Conservation (phyloP, 2,329 filamentous ascomycete genomes). For the Torrubiellomyces zombiae region DNA sequence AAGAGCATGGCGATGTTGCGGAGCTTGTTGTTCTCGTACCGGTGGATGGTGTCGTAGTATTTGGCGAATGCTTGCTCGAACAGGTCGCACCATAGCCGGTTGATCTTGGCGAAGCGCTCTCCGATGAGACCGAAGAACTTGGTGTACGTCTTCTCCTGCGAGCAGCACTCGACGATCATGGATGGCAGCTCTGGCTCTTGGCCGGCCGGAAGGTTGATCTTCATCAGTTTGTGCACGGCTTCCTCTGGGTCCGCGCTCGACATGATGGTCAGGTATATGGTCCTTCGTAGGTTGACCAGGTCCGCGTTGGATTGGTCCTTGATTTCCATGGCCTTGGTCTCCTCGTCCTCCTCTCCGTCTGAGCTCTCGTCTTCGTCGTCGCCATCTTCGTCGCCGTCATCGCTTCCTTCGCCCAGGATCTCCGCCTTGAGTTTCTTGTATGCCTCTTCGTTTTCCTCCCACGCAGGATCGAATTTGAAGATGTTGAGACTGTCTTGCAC, state of each 20-base stretch:
- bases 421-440: conserved; percentile 86
- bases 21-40: conserved; percentile 87
- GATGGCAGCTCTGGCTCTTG: conserved; percentile 81
- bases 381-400: conserved; percentile 53
- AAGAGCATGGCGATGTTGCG: conserved; percentile 94
- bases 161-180: conserved; percentile 95
- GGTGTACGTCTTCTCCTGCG: conserved; percentile 89
- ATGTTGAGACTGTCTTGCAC: conserved; percentile 81
- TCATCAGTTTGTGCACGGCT: conserved; percentile 93
- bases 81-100: conserved; percentile 82
- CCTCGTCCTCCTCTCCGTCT: conserved; percentile 57
- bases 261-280: conserved; percentile 96
- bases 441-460: conserved; percentile 77
- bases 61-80: conserved; percentile 82
- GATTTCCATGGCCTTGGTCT: conserved; percentile 79
- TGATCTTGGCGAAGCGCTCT: conserved; percentile 90
- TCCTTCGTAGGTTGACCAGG: conserved; percentile 79
- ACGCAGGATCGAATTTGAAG: conserved; percentile 85
- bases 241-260: conserved; percentile 92
- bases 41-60: conserved; percentile 95
- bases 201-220: conserved; percentile 72
- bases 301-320: conserved; percentile 97
- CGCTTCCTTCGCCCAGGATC: conserved; percentile 85
- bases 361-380: conserved; percentile 45
- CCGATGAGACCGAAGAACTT: conserved; percentile 94